Base-by-base conservation (phyloP, 306 rosid species). In the Hippophae gyantsensis region DNA sequence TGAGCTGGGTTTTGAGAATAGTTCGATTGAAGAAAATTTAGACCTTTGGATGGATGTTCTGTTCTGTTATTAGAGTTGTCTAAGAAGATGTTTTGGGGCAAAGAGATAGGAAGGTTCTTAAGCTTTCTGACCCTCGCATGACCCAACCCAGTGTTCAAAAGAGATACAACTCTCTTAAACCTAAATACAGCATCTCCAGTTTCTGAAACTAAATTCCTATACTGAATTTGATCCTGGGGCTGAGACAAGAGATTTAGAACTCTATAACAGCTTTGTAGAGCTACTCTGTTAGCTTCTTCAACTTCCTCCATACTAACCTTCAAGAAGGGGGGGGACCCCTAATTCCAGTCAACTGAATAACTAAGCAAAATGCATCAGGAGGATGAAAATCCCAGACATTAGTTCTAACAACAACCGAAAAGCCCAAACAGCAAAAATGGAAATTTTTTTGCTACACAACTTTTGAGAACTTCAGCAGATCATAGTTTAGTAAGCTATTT, bases 91-190 rank as follows among this genome's bases (percentile, higher is more conserved):
- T 52, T 82, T 54, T 81, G 84, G 48, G 87, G 79, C 27, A 84
- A 75, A 64, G 94, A 81, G 58, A 70, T 42, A 59, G 78, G 81
- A 53, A 64, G 74, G 40, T 70, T 84, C 56, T 79, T 81, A 18
- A 59, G 70, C 76, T 81, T 89, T 72, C 89, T 86, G 38, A 84
- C 83, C 76, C 95, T 86, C 23, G 97, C 95, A 86, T 84, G 97
- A 72, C 90, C 95, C 67, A 82, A 52, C 57, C 89, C 81, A 71
- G 68, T 77, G 18, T 75, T 73, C 42, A 93, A 85, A 79, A 93
- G 72, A 70, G 97, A 80, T 54, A 81, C 87, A 70, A 93, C 95
- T 79, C 85, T 85, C 84, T 81, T 93, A 80, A 93, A 89, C 84
- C 79, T 82, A 42, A 59, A 71, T 62, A 93, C 95, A 69, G 95